Conservation (phyloP, 306 rosid genomes). For the Luffa acutangula region DNA sequence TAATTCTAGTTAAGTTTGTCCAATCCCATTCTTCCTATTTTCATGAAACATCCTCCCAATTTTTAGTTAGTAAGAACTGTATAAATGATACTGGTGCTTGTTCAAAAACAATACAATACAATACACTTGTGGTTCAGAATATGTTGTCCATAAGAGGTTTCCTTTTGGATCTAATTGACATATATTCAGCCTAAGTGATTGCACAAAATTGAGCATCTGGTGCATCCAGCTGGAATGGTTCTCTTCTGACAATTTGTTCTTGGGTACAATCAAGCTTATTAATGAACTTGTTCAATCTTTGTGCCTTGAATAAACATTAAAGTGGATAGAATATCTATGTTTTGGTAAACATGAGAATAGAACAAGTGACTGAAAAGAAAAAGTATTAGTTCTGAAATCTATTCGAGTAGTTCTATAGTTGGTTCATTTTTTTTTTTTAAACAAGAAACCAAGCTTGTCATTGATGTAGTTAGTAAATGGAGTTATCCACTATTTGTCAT, state of each 20-base stretch:
- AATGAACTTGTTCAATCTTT: neutral
- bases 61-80: neutral
- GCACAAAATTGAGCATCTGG: neutral
- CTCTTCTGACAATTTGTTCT: neutral
- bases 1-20: constrained; percentile 65
- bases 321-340: neutral
- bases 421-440: neutral
- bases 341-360: neutral
- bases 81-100: neutral
- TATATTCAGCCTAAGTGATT: neutral
- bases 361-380: neutral
- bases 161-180: neutral
- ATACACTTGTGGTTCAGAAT: neutral
- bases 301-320: neutral
- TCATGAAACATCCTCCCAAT: neutral
- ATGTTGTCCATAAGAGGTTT: neutral
- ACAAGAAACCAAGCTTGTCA: too few relatives aligned
- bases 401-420: neutral
- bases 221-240: neutral
- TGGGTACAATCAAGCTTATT: neutral
- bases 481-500: too few relatives aligned
- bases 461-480: too few relatives aligned
- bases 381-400: neutral
- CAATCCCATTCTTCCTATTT: neutral
- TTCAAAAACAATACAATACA: neutral